A percentile compares a stretch with the other conserved stretches of the same genome.
These are phyloP conservation scores for Daldinia vernicosa DNA, from an alignment of 495 filamentous ascomycete species.

Conservation along the genomic window DNA sequence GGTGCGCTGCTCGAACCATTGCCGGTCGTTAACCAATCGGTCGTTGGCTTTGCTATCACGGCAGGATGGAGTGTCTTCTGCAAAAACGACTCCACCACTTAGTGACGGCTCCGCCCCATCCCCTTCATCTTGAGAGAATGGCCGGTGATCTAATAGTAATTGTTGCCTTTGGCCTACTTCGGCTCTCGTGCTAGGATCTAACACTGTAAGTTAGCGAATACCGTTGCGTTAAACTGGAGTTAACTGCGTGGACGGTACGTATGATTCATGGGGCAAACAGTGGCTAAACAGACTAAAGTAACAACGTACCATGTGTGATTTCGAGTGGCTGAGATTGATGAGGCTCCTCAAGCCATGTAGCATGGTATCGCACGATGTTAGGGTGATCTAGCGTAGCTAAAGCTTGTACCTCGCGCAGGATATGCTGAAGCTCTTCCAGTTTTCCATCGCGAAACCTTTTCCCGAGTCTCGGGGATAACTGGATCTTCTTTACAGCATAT, in stretches of 20 bases:
- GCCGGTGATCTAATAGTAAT: constrained; percentile 31
- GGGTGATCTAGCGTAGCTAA: constrained; percentile 64
- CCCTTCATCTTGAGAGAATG: constrained; percentile 27
- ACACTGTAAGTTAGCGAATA: constrained; percentile 9
- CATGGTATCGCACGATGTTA: constrained; percentile 65
- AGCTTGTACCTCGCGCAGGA: constrained; percentile 65
- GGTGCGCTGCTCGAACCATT: constrained; percentile 48
- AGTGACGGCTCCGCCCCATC: constrained; percentile 14
- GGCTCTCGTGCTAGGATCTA: constrained; percentile 7
- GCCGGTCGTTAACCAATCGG: constrained; percentile 11
- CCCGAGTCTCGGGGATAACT: constrained; percentile 57
- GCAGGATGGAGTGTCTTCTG: constrained; percentile 38
- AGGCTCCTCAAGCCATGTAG: constrained; percentile 63
- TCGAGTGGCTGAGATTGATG: constrained; percentile 41
- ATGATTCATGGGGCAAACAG: background rate
- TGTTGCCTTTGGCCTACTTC: constrained; percentile 22
- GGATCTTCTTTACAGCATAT: constrained; percentile 67
- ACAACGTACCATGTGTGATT: constrained; percentile 31
- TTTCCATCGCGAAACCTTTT: constrained; percentile 59
- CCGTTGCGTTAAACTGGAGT: background rate
- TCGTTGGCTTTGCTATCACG: background rate
- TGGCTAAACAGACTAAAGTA: background rate
- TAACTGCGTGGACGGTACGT: background rate
- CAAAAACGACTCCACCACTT: constrained; percentile 44
- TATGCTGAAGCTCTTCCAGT: constrained; percentile 60